These are phyloP conservation scores for Stephanodiscus minutulus DNA, from an alignment of 108 stramenopile genomes.

Conservation along the genomic window DNA sequence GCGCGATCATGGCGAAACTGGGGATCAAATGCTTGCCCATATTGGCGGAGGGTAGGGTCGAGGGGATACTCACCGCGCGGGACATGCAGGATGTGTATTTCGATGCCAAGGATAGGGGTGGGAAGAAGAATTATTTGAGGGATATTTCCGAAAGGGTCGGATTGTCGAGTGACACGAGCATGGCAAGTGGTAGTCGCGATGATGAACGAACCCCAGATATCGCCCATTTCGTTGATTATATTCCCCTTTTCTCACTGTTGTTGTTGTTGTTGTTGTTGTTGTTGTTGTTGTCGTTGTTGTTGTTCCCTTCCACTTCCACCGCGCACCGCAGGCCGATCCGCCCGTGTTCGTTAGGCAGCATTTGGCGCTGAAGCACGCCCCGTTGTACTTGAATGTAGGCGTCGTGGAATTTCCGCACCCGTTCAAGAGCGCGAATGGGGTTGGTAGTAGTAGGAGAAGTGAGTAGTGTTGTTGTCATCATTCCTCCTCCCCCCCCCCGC, in stretches of 20 bases:
- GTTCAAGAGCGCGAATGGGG: constrained; percentile 81
- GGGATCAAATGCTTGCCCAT: constrained; percentile 93
- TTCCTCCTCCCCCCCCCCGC: background rate
- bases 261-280: no score
- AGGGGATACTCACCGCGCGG: constrained; percentile 87
- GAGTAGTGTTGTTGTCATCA: constrained; percentile 15
- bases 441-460: constrained; percentile 71
- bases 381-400: constrained; percentile 78
- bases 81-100: constrained; percentile 91
- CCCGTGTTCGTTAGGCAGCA: constrained; percentile 68
- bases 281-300: no score
- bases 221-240: background rate
- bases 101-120: constrained; percentile 81
- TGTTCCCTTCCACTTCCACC: no score
- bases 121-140: constrained; percentile 89
- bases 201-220: no score
- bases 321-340: constrained; percentile 50
- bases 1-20: constrained; percentile 86
- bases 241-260: background rate
- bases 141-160: constrained; percentile 91
- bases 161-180: constrained; percentile 74
- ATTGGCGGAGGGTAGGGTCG: constrained; percentile 74
- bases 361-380: constrained; percentile 67
- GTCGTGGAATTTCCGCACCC: constrained; percentile 91
- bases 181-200: no score